Base-by-base conservation (phyloP, 2,329 filamentous ascomycete genomes). In the Fusarium coffeatum region DNA sequence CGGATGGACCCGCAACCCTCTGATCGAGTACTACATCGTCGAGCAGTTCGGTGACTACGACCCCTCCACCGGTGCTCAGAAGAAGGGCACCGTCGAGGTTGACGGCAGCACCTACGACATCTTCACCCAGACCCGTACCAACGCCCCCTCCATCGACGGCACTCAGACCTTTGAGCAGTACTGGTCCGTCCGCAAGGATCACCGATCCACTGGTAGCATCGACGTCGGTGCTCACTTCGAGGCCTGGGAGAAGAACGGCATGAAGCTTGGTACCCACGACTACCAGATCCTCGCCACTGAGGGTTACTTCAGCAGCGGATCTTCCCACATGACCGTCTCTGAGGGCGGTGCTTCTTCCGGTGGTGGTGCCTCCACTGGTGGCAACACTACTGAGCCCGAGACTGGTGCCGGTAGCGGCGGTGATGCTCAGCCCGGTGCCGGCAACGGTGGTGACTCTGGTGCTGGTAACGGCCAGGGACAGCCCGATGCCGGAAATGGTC, bases 241-340 rank as follows among this genome's bases (percentile, higher is more conserved):
- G 66, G 85, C 85, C 8, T 88, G 86, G 86, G 75, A 76, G 23
- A 79, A 80, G 53, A 72, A 76, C n/a, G 86, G 86, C 8, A 76
- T 87, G 78, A 80, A 77, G 32, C 73, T 88, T 13, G 86, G 86
- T 5, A 79, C 73, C 12, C 80, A 82, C 68, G 80, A 88, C 76
- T 88, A 88, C 76, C 82, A 84, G 80, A 86, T 88, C 57, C 76
- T 87, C 18, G 86, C 86, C 9, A 85, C 83, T 2, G 86, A 88
- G 76, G 86, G 84, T 13, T 87, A 86, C 76, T 77, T 80, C 61
- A 86, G 84, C 78, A 82, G 78, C 59, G 85, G 86, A 4, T 80
- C 78, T 53, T 80, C 85, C 40, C 77, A 73, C 53, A 86, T 87
- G 60, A 86, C 80, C 32, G 83, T 86, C 12, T 71, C 68, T 18